Base-by-base conservation (phyloP, 2,329 filamentous ascomycete genomes). In the Penicillium sp. region DNA sequence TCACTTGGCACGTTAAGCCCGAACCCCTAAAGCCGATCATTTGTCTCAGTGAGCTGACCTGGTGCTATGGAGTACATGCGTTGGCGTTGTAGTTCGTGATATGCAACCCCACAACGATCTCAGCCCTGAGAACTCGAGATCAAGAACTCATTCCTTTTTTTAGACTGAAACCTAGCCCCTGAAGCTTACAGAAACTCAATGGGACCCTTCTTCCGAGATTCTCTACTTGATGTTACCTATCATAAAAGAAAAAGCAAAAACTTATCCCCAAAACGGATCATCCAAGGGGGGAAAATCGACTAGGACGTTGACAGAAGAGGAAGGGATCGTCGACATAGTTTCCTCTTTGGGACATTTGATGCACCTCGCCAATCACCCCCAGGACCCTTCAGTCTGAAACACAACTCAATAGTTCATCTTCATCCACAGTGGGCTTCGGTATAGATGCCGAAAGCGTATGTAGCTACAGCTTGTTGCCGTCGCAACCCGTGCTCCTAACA, bases 341-440 rank as follows among this genome's bases (percentile, higher is more conserved):
- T 49, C 56, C 61, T 58, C 51, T 61, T 58, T 39, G 26, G 29
- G 35, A 54, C 47, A 20, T 56, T 57, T 57, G 53, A 50, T 43
- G 4, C 53, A 39, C 16, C 10, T 49, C 22, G 29, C 43, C 32
- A 53, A 50, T 54, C 50, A 46, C 20, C 10, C 10, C n/a, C 45
- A 32, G 18, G 22, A 51, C 26, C 22, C 48, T 32, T 58, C 52
- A 47, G 53, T 56, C 57, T 64, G 55, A 63, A 64, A 61, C 57
- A 18, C 31, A 42, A 43, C n/a, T 34, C 42, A 58, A 48, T 46
- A 24, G 20, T 43, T 43, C 34, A 26, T 22, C 46, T 39, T 31
- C 10, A 39, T 51, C 16, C 16, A 34, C 24, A 9, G 8, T 18
- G 18, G 18, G 20, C 6, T 32, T 16, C 22, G 32, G 29, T 11